These are phyloP conservation scores for Candida dubliniensis DNA, from an alignment of 1,139 yeast genomes.

Conservation along the genomic window DNA sequence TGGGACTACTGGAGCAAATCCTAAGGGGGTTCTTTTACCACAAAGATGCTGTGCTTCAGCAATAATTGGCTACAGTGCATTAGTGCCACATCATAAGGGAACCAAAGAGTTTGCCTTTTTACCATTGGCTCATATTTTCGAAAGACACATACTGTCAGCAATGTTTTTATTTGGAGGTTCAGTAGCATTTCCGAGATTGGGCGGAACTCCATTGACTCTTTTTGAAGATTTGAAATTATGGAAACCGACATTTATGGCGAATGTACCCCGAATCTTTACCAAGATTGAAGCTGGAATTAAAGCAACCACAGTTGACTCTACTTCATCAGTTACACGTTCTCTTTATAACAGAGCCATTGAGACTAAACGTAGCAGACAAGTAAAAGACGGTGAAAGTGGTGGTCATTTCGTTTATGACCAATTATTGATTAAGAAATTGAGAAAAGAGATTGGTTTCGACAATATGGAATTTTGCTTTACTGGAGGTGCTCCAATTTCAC, in stretches of 20 bases:
- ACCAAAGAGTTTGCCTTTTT: constrained; percentile 26
- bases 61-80: constrained; percentile 7
- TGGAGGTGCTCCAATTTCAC: constrained; percentile 77
- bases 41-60: constrained; percentile 33
- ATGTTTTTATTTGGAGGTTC: constrained; percentile 36
- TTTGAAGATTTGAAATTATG: constrained; percentile 56
- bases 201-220: constrained; percentile 44
- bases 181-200: constrained; percentile 46
- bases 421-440: constrained; percentile 50
- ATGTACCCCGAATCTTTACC: constrained; percentile 68
- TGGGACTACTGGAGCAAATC: constrained; percentile 44
- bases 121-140: constrained; percentile 44
- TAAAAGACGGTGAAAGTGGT: constrained; percentile 25
- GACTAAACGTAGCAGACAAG: constrained; percentile 21
- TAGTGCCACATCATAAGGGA: constrained; percentile 15
- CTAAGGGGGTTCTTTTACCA: constrained; percentile 40
- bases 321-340: constrained; percentile 17
- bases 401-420: constrained; percentile 46
- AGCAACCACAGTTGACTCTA: constrained; percentile 32
- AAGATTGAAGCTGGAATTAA: constrained; percentile 57
- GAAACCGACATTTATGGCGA: constrained; percentile 53
- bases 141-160: constrained; percentile 34
- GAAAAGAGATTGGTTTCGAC: constrained; percentile 58
- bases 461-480: constrained; percentile 44
- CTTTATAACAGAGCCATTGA: constrained; percentile 20